phyloP scores from a whole-genome alignment of 805 yeast genomes.

The Maudiozyma serrabonitensis region DNA sequence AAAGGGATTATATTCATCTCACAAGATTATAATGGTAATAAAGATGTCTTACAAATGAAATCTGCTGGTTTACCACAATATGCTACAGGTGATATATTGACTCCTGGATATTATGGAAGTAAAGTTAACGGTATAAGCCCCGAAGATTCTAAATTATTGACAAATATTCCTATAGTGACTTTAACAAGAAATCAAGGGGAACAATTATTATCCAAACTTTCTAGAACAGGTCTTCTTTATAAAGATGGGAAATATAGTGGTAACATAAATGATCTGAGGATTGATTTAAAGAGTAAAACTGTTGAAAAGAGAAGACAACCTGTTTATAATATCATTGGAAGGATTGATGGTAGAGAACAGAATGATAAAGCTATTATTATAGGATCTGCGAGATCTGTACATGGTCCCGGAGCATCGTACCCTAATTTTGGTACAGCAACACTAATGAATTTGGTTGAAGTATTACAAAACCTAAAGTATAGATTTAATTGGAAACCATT shows the following conservation, averaged over 20 bases:
- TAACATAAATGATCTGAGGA: slow-evolving; percentile 6
- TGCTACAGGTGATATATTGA: slow-evolving; percentile 66
- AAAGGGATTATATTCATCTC: slow-evolving; percentile 61
- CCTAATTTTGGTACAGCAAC: slow-evolving; percentile 67
- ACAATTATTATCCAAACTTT: slow-evolving; percentile 26
- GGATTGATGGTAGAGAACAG: slow-evolving; percentile 74
- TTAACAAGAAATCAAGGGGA: slow-evolving; percentile 61
- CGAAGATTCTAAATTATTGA: slow-evolving; percentile 41
- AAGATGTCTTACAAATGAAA: slow-evolving; percentile 24
- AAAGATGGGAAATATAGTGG: slow-evolving; percentile 14
- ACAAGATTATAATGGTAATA: slow-evolving; percentile 28
- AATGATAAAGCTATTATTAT: slow-evolving; percentile 57
- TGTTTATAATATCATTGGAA: slow-evolving; percentile 69
- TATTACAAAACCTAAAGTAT: slow-evolving; percentile 54
- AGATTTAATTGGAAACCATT: slow-evolving; percentile 70
- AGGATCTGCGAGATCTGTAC: slow-evolving; percentile 73
- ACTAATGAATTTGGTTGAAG: slow-evolving; percentile 55
- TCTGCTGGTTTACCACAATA: slow-evolving; percentile 48
- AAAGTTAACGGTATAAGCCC: slow-evolving; percentile 35
- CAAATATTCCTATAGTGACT: slow-evolving; percentile 68
- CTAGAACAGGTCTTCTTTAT: slow-evolving; percentile 17
- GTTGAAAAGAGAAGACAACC: slow-evolving; percentile 45
- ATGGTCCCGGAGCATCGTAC: slow-evolving; percentile 58
- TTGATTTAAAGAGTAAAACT: slow-evolving; percentile 31
- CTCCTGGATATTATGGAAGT: slow-evolving; percentile 56